Evolutionary conservation across 495 filamentous ascomycete genomes (phyloP), one percentile per base, ranked within the genome.

Genomic region (Podospora didyma): DNA sequence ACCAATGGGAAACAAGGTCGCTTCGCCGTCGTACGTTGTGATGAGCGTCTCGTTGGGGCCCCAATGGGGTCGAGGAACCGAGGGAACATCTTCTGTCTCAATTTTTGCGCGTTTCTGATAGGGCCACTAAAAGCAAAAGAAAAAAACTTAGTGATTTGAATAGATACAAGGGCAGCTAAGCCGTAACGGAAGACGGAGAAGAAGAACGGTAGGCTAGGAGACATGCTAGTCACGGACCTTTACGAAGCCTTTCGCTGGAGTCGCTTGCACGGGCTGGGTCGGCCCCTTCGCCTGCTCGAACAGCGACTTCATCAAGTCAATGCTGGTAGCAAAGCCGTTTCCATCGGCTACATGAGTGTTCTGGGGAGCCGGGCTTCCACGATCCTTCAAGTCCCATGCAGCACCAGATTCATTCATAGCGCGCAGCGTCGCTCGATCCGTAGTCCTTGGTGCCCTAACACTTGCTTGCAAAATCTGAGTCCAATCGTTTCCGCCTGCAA

Each of bases 231-330:
- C 79, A 70, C 77, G 66, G 56, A 79, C 77, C 72, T 76, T 78
- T 53, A 79, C 69, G 49, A 70, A 71, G 64, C 74, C 69, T 63
- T 68, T 69, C 63, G 70, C 66, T 56, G 71, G 61, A 65, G 68
- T 65, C 60, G 75, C 62, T 54, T 71, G 69, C 37, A 61, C 54
- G 54, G 70, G 66, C 62, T 74, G 75, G 31, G 60, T 64, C 47
- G 75, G 74, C 19, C 68, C 71, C 64, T 73, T 80, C 10, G 86
- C 82, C 61, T 84, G 78, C 49, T 82, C 83, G 69, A 92, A 96
- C 47, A 96, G 67, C 46, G 90, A 95, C 63, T 95, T 88, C 91
- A 96, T 95, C 70, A 96, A 66, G 73, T 96, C 91, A 66, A 96
- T 92, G 62, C 84, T 89, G 20, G 84, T 92, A 5, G 82, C 75